These are phyloP conservation scores for Pterocarpus santalinus DNA, from an alignment of 306 rosid species.

Conservation along the genomic window DNA sequence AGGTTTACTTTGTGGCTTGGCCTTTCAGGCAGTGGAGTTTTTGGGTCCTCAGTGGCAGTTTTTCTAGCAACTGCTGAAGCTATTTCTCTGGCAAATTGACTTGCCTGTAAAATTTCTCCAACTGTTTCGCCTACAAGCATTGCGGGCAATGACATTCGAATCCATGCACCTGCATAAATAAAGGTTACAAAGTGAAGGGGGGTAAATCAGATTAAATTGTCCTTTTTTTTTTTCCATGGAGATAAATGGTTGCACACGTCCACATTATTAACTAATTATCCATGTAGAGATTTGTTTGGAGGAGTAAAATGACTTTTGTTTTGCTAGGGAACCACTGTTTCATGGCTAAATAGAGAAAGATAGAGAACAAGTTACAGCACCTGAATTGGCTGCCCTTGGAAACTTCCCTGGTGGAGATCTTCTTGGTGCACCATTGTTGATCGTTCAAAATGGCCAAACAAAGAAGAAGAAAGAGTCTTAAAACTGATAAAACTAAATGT, in stretches of 20 bases:
- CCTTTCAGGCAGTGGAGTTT: conserved; percentile 72
- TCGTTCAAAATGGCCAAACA: conserved; percentile 54
- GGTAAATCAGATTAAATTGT: no score
- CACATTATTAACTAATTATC: no score
- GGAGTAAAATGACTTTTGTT: not conserved
- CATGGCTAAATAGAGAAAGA: conserved; percentile 28
- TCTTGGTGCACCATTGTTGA: conserved; percentile 57
- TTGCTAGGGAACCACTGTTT: not conserved
- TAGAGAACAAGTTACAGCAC: conserved; percentile 45
- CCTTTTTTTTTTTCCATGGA: no score
- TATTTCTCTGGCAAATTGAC: conserved; percentile 83
- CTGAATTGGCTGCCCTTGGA: conserved; percentile 68
- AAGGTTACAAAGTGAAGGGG: not conserved
- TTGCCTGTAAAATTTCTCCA: conserved; percentile 89
- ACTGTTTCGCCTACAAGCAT: conserved; percentile 94
- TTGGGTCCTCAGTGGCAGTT: conserved; percentile 67
- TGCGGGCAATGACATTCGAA: conserved; percentile 88
- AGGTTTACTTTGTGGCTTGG: conserved; percentile 51
- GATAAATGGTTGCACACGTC: no score
- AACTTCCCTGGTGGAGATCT: conserved; percentile 84
- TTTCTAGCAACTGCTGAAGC: conserved; percentile 60
- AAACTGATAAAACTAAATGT: not conserved
- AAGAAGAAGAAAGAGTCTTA: no score
- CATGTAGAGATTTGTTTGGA: no score
- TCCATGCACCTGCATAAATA: conserved; percentile 74